Evolutionary conservation across 352 stramenopile genomes (phyloP).

Genomic region (Pelagophyceae sp.): DNA sequence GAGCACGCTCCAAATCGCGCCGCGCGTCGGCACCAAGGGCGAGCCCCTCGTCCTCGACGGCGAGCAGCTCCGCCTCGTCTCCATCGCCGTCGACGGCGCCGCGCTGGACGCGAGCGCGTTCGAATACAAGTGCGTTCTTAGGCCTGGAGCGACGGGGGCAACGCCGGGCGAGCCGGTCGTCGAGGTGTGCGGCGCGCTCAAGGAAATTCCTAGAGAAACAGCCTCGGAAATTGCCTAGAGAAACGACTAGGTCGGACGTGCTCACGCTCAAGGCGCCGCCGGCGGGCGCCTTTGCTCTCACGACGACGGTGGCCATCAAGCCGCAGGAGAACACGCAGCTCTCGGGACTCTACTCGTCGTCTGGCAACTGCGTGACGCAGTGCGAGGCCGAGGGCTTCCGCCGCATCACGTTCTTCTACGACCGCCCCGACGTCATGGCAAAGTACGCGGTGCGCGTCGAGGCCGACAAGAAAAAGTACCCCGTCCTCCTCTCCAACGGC

Average conservation of each 20-base stretch:
- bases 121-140: no score
- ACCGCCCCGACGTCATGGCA: constrained; percentile 74
- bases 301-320: constrained; percentile 45
- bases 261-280: constrained; percentile 27
- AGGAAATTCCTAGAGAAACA: no score
- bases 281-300: constrained; percentile 21
- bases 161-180: no score
- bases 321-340: constrained; percentile 65
- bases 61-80: constrained; percentile 46
- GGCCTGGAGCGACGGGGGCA: no score
- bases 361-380: constrained; percentile 63
- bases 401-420: constrained; percentile 67
- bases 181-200: no score
- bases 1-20: constrained; percentile 28
- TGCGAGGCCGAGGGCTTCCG: constrained; percentile 64
- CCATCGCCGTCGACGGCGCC: constrained; percentile 39
- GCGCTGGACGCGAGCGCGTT: constrained; percentile 39
- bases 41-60: constrained; percentile 49
- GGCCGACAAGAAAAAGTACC: constrained; percentile 49
- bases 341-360: constrained; percentile 60
- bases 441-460: constrained; percentile 55
- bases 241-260: no score
- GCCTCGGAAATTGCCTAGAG: no score
- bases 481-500: constrained; percentile 69
- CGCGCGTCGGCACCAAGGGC: background rate